Conservation (phyloP, 228 moss, liverwort and hornwort species). For the Sphagnum magellanicum region DNA sequence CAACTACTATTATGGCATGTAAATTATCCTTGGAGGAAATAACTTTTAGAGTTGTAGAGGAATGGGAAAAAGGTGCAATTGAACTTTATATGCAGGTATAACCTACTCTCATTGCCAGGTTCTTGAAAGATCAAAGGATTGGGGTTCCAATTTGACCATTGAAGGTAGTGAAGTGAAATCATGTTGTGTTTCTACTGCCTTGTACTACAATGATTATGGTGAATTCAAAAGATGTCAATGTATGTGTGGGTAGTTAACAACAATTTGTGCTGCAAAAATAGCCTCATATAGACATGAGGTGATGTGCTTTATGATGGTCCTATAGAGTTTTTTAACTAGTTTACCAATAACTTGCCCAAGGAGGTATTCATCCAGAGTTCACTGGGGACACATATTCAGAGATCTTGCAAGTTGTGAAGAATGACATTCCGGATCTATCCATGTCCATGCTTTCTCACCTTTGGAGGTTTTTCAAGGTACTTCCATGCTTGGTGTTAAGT, state of each 20-base stretch:
- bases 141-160: no score
- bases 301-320: no score
- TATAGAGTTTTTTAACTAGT: no score
- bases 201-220: no score
- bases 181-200: no score
- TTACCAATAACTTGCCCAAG: constrained; percentile 46
- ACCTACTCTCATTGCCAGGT: neutral
- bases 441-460: constrained; percentile 88
- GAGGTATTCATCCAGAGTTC: constrained; percentile 79
- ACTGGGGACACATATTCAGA: constrained; percentile 74
- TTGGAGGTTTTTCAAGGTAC: constrained; percentile 90
- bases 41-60: constrained; percentile 63
- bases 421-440: constrained; percentile 58
- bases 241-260: no score
- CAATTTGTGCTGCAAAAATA: no score
- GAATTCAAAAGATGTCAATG: no score
- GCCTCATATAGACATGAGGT: no score
- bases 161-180: no score
- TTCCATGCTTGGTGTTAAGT: constrained; percentile 69
- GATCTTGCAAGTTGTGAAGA: constrained; percentile 65
- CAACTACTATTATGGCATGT: no score
- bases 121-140: no score
- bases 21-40: constrained; percentile 76
- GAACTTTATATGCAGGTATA: constrained; percentile 88
- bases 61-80: constrained; percentile 85